A percentile compares a stretch with the other conserved stretches of the same genome.
Conservation (phyloP, 1,284 basidiomycete species). For the Ganoderma meredithae region DNA sequence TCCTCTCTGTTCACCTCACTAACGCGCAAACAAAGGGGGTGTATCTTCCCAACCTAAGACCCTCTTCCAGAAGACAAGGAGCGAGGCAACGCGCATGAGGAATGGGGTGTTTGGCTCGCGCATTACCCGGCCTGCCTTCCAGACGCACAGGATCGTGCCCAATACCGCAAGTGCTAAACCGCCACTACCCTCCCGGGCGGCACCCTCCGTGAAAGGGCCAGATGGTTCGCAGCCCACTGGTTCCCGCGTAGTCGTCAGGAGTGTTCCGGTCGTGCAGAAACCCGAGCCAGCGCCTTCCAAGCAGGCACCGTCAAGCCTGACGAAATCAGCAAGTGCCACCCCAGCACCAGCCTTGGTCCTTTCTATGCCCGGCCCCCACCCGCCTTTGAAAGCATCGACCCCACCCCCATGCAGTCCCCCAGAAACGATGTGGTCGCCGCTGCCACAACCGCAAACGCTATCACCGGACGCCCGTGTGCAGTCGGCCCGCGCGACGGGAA, state of each 20-base stretch:
- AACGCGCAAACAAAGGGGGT: conserved; percentile 51
- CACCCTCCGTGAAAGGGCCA: conserved; percentile 15
- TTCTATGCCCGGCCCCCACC: conserved; percentile 14
- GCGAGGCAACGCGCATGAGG: conserved; percentile 71
- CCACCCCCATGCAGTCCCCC: conserved; percentile 14
- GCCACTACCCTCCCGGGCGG: conserved; percentile 39
- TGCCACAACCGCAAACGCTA: conserved; percentile 8
- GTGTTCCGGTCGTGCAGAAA: conserved; percentile 36
- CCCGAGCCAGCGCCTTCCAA: conserved; percentile 18
- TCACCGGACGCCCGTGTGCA: conserved; percentile 21
- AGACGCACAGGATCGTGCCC: conserved; percentile 49
- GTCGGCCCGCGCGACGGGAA: conserved; percentile 42
- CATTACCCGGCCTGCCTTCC: conserved; percentile 57
- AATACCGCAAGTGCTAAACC: conserved; percentile 44
- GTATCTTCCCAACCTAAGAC: conserved; percentile 60
- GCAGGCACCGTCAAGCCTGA: conserved; percentile 9
- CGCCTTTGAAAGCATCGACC: conserved; percentile 29
- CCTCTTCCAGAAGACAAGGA: conserved; percentile 77
- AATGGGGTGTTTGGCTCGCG: conserved; percentile 63
- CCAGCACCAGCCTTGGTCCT: neutral
- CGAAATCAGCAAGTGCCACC: conserved; percentile 4
- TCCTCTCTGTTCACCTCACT: conserved; percentile 12
- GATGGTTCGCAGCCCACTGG: conserved; percentile 16
- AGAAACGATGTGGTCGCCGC: conserved; percentile 5
- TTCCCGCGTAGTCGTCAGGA: conserved; percentile 42